phyloP scores from a whole-genome alignment of 78 protist genomes.

The Dictyostelium citrinum region DNA sequence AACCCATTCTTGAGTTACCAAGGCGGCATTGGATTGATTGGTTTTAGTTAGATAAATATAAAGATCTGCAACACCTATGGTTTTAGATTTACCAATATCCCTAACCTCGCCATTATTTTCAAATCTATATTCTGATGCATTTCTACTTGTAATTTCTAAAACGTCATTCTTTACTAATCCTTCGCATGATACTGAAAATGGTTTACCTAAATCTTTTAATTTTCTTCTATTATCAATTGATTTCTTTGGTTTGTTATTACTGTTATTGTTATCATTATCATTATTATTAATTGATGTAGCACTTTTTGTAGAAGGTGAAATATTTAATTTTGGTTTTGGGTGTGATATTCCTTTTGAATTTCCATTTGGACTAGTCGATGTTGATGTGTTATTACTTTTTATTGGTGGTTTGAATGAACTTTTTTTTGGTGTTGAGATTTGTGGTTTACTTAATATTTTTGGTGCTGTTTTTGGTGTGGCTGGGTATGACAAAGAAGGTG shows the following conservation, averaged over 20 bases:
- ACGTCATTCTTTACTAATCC: slow-evolving; percentile 27
- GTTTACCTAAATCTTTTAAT: slow-evolving; percentile 43
- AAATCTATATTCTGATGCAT: slow-evolving; percentile 38
- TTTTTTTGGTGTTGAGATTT: slow-evolving; percentile 16
- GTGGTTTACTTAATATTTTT: not conserved
- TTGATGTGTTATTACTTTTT: not conserved
- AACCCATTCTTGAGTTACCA: slow-evolving; percentile 59
- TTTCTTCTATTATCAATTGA: not conserved
- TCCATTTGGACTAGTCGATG: slow-evolving; percentile 1
- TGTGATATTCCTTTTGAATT: not conserved
- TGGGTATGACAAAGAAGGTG: not conserved
- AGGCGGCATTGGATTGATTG: not conserved
- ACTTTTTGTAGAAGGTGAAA: not conserved
- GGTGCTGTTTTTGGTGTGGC: not conserved
- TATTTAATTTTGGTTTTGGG: not conserved
- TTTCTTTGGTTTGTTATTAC: not conserved
- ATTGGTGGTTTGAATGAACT: not conserved
- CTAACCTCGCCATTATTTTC: not conserved
- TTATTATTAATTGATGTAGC: not conserved
- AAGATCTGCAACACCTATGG: slow-evolving; percentile 31
- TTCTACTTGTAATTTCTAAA: slow-evolving; percentile 11
- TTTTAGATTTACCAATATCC: slow-evolving; percentile 11
- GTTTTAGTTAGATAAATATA: not conserved
- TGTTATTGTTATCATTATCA: not conserved
- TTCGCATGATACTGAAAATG: not conserved